A percentile compares a stretch with the other conserved stretches of the same genome.
Evolutionary conservation across 2,329 filamentous ascomycete species (phyloP).

Genomic region (Orbilia ellipsospora): DNA sequence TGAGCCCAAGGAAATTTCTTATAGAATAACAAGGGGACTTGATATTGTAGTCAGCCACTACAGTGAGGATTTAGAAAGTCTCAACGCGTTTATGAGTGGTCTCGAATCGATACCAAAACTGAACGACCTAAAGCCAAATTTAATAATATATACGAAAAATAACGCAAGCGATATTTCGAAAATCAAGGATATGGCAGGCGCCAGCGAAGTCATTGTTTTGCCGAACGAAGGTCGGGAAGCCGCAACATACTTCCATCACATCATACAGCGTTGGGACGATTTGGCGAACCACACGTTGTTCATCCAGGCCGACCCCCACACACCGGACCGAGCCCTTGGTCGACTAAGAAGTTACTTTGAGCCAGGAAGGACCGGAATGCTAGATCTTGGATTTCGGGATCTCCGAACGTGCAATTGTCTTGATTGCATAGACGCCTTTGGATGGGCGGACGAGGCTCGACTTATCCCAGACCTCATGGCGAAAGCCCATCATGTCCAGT

Average conservation of each 20-base stretch:
- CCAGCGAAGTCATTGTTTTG: constrained; percentile 57
- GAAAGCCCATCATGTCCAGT: constrained; percentile 58
- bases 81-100: constrained; percentile 44
- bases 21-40: constrained; percentile 29
- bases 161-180: constrained; percentile 32
- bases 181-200: constrained; percentile 35
- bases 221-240: constrained; percentile 65
- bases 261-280: constrained; percentile 63
- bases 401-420: constrained; percentile 62
- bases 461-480: constrained; percentile 63
- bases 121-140: constrained; percentile 41
- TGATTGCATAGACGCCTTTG: constrained; percentile 63
- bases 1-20: background rate
- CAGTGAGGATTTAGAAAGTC: constrained; percentile 50
- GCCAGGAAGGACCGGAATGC: constrained; percentile 63
- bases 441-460: constrained; percentile 63
- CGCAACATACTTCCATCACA: constrained; percentile 66
- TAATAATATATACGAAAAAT: constrained; percentile 58
- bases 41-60: constrained; percentile 58
- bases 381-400: constrained; percentile 63
- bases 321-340: constrained; percentile 61
- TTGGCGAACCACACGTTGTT: constrained; percentile 66
- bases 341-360: constrained; percentile 63
- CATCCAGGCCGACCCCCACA: constrained; percentile 65
- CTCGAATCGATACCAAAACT: constrained; percentile 47